Percentiles rank a stretch among this genome's conserved stretches.
Evolutionary conservation across 1,139 yeast species (phyloP).

Genomic region (Suhomyces bokatorum): DNA sequence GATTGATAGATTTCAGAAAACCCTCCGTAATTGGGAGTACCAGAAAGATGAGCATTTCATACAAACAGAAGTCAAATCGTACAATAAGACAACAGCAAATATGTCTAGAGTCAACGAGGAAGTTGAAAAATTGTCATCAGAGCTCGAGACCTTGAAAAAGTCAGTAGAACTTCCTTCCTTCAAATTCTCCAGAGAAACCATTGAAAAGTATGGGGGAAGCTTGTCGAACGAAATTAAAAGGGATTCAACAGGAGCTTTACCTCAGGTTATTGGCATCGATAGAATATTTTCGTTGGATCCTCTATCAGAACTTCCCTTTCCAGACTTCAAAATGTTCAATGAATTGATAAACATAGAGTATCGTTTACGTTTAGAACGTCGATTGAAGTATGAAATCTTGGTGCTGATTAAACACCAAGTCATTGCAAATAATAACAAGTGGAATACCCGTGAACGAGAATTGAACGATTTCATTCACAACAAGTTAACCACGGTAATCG

Average conservation of each 20-base stretch:
- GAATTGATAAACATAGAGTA: conserved; percentile 38
- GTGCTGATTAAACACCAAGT: conserved; percentile 34
- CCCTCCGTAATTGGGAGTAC: conserved; percentile 35
- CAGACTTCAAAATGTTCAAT: conserved; percentile 33
- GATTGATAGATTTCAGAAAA: conserved; percentile 33
- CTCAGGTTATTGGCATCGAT: conserved; percentile 21
- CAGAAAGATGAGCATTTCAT: conserved; percentile 23
- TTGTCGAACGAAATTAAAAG: conserved; percentile 17
- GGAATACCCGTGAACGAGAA: conserved; percentile 42
- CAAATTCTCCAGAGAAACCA: conserved; percentile 31
- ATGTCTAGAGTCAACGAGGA: conserved; percentile 32
- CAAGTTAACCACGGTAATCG: conserved; percentile 30
- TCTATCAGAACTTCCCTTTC: conserved; percentile 27
- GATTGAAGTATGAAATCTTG: conserved; percentile 40
- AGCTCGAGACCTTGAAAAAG: conserved; percentile 27
- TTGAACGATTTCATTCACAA: conserved; percentile 40
- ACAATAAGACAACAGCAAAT: conserved; percentile 34
- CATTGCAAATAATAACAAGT: conserved; percentile 34
- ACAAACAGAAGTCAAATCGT: conserved; percentile 26
- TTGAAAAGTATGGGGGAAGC: conserved; percentile 27
- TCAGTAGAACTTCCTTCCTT: conserved; percentile 33
- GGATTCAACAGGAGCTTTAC: conserved; percentile 18
- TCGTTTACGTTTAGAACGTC: conserved; percentile 32
- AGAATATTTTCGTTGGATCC: conserved; percentile 33
- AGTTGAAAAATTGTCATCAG: conserved; percentile 23